Evolutionary conservation across 2,329 filamentous ascomycete species (phyloP), one percentile per base, ranked within the genome.

Genomic region (Pyrenophora teres): DNA sequence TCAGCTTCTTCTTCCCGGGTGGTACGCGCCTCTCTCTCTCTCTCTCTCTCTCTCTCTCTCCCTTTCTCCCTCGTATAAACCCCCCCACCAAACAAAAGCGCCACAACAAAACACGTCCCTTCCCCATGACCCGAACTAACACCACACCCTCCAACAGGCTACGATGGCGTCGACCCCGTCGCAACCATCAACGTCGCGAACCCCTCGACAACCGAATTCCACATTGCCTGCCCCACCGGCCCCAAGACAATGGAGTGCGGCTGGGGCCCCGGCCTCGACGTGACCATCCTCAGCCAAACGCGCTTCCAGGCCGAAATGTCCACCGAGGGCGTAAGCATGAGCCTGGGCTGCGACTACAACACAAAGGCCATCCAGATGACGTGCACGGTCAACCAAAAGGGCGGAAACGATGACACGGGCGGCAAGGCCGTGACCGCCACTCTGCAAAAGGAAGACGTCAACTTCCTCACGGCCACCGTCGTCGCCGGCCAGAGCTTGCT

Each of bases 301-400:
- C 48, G 51, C 19, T 69, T 63, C 52, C 37, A 62, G 25, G 65
- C 60, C 12, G 41, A 54, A 33, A 60, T 69, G 57, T 49, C 47
- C 0, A 54, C 38, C 9, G 49, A 48, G 10, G 33, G 25, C 13
- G 53, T 63, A 30, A 60, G 56, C 40, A 61, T 71, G 55, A 67
- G 59, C 48, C 58, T 64, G 16, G 58, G 56, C 16, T 70, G 68
- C 53, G 63, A 65, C 31, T 59, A 64, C 46, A 60, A 69, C 40
- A 54, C 56, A 15, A 45, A 53, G 38, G 55, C 50, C 2, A 46
- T 45, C 4, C 51, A 66, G 31, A 66, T 69, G 63, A 62, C 56
- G 0, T 70, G 69, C 50, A 63, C 52, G 2, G 67, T 64, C 3
- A 49, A 55, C 16, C 59, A 66, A 42, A 51, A 56, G 4, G 62